Conservation (phyloP, 768 basidiomycete species). For the Hortiboletus campestris region DNA sequence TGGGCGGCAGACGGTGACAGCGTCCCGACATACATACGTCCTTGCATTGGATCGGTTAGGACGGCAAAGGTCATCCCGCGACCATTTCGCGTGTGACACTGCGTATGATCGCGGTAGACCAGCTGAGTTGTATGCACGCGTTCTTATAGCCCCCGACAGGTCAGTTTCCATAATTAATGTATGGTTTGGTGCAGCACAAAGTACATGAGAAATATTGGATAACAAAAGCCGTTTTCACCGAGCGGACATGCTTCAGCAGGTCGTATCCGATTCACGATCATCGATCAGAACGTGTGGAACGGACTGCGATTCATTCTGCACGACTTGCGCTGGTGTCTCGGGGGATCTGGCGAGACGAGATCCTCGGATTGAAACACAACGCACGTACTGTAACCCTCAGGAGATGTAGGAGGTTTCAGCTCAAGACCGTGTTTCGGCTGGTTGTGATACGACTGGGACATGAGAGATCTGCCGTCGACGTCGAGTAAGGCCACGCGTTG, state of each 20-base stretch:
- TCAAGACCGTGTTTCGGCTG: slow-evolving; percentile 8
- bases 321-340: neutral
- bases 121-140: neutral
- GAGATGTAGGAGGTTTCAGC: slow-evolving; percentile 2
- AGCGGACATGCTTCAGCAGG: slow-evolving; percentile 3
- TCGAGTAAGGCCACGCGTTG: neutral
- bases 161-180: slow-evolving; percentile 2
- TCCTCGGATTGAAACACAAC: slow-evolving; percentile 19
- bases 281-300: neutral
- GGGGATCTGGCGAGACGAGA: slow-evolving; percentile 2
- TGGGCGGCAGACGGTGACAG: neutral
- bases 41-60: neutral
- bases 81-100: neutral
- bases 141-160: neutral
- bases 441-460: neutral
- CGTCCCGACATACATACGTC: neutral
- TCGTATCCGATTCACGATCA: slow-evolving; percentile 18
- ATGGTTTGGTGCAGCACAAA: neutral
- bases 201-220: neutral
- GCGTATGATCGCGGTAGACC: neutral
- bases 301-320: slow-evolving; percentile 6
- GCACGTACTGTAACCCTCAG: slow-evolving; percentile 2
- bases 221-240: slow-evolving; percentile 2
- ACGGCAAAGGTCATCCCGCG: neutral
- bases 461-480: neutral